Evolutionary conservation across 2,329 filamentous ascomycete species (phyloP), one percentile per base, ranked within the genome.

Genomic region (Laburnicola sp.): DNA sequence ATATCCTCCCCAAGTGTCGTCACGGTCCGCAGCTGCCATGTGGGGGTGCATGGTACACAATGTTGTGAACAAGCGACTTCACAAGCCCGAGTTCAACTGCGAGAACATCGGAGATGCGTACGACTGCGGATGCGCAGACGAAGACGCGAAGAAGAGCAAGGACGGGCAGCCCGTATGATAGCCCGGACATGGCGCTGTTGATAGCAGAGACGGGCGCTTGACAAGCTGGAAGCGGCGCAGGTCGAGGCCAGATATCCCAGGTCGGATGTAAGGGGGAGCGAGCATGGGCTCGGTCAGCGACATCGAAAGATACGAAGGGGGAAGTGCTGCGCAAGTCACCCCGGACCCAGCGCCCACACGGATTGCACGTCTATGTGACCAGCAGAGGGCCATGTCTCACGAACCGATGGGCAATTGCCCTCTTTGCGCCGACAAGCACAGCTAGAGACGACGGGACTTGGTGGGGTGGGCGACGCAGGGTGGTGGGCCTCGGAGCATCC

Each of bases 21-120:
- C 82, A 22, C 77, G 84, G 36, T 80, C 79, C 47, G 78, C 80
- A 1, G 84, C 84, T n/a, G 82, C 84, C 2, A 83, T 79, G 26
- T 87, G 84, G 84, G 84, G 80, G 6, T 87, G 84, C 66, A 83
- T 84, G 63, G 81, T 86, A 35, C 84, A 87, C 63, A 87, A 87
- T 57, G 77, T 85, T 62, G 84, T 87, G 54, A 87, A 87, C 64
- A 77, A 81, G 64, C 80, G 82, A 62, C 72, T 87, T 53, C 69
- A 78, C 28, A 87, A 87, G 67, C 76, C 79, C 4, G 68, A 81
- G 22, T 87, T 86, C 63, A 82, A 86, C 66, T 87, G 84, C 69
- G 78, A 78, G 36, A 81, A 86, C 32, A 83, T 87, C 50, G 84
- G 83, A 2, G 83, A 85, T 51, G 85, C 85, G 57, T 87, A 87